Conservation (phyloP, 1,284 basidiomycete genomes). For the Flammula alnicola region DNA sequence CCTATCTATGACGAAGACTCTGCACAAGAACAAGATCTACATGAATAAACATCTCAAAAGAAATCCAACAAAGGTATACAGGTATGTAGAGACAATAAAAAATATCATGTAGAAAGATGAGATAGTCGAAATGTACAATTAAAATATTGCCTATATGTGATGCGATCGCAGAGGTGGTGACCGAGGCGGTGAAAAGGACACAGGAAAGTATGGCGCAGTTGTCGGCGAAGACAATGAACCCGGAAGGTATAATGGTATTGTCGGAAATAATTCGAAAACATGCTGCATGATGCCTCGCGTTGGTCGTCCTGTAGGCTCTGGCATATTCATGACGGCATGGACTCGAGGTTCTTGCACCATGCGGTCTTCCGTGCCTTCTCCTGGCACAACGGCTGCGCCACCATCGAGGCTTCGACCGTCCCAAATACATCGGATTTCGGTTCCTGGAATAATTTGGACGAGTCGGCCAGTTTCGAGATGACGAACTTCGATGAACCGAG, state of each 20-base stretch:
- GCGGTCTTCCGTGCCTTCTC: constrained; percentile 53
- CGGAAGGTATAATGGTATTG: constrained; percentile 63
- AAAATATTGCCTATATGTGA: constrained; percentile 29
- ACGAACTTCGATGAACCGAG: constrained; percentile 91
- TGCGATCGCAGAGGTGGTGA: constrained; percentile 65
- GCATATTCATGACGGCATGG: constrained; percentile 74
- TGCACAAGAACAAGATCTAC: no score
- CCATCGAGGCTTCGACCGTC: constrained; percentile 77
- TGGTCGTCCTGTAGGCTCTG: constrained; percentile 44
- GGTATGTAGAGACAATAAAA: not conserved
- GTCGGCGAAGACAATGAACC: constrained; percentile 66
- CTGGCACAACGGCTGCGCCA: constrained; percentile 62
- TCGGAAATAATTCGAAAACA: constrained; percentile 82
- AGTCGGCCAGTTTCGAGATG: constrained; percentile 88
- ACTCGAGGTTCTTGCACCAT: constrained; percentile 73
- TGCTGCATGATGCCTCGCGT: constrained; percentile 64
- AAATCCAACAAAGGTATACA: not conserved
- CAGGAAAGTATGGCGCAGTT: constrained; percentile 63
- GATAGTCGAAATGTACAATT: not conserved
- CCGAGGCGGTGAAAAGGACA: constrained; percentile 58
- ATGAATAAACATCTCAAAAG: not conserved
- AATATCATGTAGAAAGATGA: not conserved
- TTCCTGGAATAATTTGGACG: constrained; percentile 88
- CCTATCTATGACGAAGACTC: no score
- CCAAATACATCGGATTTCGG: constrained; percentile 88